A percentile compares a stretch with the other conserved stretches of the same genome.
Evolutionary conservation across 139 green algal species (phyloP).

Genomic region (Astrephomene gubernaculifera): DNA sequence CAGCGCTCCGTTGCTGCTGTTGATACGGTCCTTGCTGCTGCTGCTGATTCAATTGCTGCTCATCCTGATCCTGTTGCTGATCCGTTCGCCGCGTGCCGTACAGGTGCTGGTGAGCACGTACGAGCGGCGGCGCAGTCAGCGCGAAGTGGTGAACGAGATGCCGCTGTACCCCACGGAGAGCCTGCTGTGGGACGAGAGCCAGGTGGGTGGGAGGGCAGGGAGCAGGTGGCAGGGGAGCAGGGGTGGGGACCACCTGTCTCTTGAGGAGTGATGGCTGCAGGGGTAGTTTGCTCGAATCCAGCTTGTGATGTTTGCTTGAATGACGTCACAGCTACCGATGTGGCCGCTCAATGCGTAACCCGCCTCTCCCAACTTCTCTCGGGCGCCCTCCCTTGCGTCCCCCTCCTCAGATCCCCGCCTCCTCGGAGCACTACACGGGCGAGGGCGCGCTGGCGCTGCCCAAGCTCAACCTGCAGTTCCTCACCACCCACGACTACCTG

Average conservation of each 20-base stretch:
- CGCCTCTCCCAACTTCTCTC: too few relatives aligned
- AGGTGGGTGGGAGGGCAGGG: constrained; percentile 46
- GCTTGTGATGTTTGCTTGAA: too few relatives aligned
- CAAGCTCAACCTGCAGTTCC: constrained; percentile 99
- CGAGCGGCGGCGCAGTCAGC: constrained; percentile 79
- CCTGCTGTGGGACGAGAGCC: constrained; percentile 92
- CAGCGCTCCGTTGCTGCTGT: too few relatives aligned
- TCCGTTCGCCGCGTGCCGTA: neutral
- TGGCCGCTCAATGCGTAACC: too few relatives aligned
- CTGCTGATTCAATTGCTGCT: too few relatives aligned
- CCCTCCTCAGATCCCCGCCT: constrained; percentile 31
- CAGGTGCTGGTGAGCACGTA: constrained; percentile 87
- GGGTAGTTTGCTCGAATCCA: neutral
- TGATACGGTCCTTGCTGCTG: too few relatives aligned
- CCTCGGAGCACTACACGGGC: constrained; percentile 56
- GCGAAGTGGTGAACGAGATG: constrained; percentile 88
- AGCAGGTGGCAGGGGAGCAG: neutral
- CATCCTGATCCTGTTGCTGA: neutral
- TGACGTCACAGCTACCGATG: too few relatives aligned
- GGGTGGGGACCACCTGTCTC: neutral
- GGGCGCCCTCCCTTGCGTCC: neutral
- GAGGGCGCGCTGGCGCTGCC: constrained; percentile 90
- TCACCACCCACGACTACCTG: constrained; percentile 96
- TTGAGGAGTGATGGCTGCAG: too few relatives aligned
- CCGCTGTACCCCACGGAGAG: constrained; percentile 97